These are phyloP conservation scores for Acanthochlamys bracteata DNA, from an alignment of 106 monocot genomes.

Conservation along the genomic window DNA sequence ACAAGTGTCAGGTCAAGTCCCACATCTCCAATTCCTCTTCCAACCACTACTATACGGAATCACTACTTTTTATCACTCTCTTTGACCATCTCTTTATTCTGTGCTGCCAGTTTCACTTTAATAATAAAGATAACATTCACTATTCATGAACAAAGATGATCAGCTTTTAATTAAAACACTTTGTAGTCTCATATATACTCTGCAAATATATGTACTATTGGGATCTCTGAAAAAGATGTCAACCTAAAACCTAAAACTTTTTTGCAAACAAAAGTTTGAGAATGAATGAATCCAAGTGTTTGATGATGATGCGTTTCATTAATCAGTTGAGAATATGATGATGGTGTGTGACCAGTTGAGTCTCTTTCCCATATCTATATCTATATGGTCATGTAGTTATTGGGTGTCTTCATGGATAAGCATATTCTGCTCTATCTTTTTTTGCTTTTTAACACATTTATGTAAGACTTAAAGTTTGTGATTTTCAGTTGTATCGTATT, in stretches of 20 bases:
- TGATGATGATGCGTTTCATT: neutral
- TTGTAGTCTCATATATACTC: neutral
- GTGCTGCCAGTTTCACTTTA: too few relatives aligned
- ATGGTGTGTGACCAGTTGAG: neutral
- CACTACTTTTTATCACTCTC: too few relatives aligned
- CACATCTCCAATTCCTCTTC: neutral
- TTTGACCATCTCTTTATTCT: too few relatives aligned
- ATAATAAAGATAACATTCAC: too few relatives aligned
- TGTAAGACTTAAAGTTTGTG: too few relatives aligned
- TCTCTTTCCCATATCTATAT: neutral
- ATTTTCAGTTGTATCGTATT: too few relatives aligned
- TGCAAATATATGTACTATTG: too few relatives aligned
- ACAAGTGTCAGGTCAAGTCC: neutral
- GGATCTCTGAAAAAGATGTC: neutral
- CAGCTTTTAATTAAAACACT: conserved; percentile 1
- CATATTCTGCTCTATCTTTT: neutral
- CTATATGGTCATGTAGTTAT: neutral
- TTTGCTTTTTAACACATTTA: too few relatives aligned
- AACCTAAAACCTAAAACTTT: neutral
- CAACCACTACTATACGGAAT: too few relatives aligned
- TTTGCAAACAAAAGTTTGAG: neutral
- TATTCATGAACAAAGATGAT: neutral
- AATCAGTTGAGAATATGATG: neutral
- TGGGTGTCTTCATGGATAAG: neutral
- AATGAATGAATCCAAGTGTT: neutral